A percentile compares a stretch with the other conserved stretches of the same genome.
phyloP scores from a whole-genome alignment of 1,139 yeast species.

The Candida freyschussii region DNA sequence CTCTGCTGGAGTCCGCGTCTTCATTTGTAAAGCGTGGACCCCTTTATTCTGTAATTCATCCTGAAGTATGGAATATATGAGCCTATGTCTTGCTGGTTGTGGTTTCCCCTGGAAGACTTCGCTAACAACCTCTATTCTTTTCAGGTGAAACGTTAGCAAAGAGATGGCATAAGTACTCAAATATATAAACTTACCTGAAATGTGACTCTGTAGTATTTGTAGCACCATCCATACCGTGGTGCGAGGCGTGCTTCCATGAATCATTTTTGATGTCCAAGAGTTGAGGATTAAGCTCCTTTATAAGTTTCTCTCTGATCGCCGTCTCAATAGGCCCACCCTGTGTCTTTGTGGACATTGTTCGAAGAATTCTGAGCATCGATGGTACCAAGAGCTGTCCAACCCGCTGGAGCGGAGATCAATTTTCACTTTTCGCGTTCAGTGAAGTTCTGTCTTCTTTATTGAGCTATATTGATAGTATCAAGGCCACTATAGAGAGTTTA shows the following conservation, averaged over 20 bases:
- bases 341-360: conserved; percentile 22
- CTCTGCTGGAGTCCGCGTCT: conserved; percentile 74
- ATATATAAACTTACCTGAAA: conserved; percentile 40
- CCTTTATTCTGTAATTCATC: conserved; percentile 70
- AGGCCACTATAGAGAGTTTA: too few species aligned
- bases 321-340: conserved; percentile 43
- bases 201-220: conserved; percentile 79
- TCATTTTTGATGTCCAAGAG: conserved; percentile 55
- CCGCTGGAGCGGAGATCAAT: too few species aligned
- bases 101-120: conserved; percentile 61
- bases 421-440: too few species aligned
- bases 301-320: conserved; percentile 35
- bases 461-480: too few species aligned
- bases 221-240: conserved; percentile 76
- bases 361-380: conserved; percentile 8
- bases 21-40: conserved; percentile 85
- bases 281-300: conserved; percentile 36
- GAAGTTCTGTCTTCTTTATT: too few species aligned
- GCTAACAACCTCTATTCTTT: conserved; percentile 60
- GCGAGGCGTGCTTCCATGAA: conserved; percentile 85
- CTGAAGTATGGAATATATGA: conserved; percentile 62
- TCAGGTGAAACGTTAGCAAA: neutral
- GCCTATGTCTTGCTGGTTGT: conserved; percentile 74
- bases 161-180: neutral
- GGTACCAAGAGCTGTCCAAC: neutral